Percentiles rank a stretch among this genome's conserved stretches.
These are phyloP conservation scores for Xerocomellus chrysenteron DNA, from an alignment of 768 basidiomycete species.

Conservation along the genomic window DNA sequence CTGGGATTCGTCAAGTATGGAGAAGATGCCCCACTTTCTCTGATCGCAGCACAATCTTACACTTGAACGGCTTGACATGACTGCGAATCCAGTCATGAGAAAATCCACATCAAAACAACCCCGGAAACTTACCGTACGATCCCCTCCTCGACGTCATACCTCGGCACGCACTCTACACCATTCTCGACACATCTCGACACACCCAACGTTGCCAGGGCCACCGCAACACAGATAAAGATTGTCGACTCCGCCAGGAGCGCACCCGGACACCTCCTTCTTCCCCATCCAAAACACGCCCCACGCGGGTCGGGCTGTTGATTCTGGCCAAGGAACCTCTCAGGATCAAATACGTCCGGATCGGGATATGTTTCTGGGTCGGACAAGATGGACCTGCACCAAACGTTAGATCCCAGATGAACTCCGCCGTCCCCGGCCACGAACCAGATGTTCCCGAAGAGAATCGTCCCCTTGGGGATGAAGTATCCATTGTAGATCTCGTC, in stretches of 20 bases:
- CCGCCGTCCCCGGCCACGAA: not conserved
- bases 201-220: slow-evolving; percentile 10
- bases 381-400: slow-evolving; percentile 9
- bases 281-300: slow-evolving; percentile 18
- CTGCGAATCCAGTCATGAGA: not conserved
- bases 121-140: not conserved
- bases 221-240: slow-evolving; percentile 10
- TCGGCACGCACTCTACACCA: not conserved
- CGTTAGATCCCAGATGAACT: not conserved
- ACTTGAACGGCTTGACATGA: slow-evolving; percentile 13
- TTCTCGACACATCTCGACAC: slow-evolving; percentile 5
- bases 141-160: slow-evolving; percentile 1
- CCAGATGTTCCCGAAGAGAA: slow-evolving; percentile 12
- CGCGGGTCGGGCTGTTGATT: slow-evolving; percentile 9
- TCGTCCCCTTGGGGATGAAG: slow-evolving; percentile 23
- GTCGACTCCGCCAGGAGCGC: slow-evolving; percentile 2
- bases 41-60: slow-evolving; percentile 4
- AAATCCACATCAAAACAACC: not conserved
- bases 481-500: slow-evolving; percentile 21
- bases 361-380: slow-evolving; percentile 8
- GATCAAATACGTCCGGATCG: slow-evolving; percentile 11
- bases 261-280: slow-evolving; percentile 12
- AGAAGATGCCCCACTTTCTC: slow-evolving; percentile 6
- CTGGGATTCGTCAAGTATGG: not conserved
- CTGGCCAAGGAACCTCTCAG: slow-evolving; percentile 13